A percentile compares a stretch with the other conserved stretches of the same genome.
Evolutionary conservation across 139 green algal species (phyloP).

Genomic region (Volvox africanus): DNA sequence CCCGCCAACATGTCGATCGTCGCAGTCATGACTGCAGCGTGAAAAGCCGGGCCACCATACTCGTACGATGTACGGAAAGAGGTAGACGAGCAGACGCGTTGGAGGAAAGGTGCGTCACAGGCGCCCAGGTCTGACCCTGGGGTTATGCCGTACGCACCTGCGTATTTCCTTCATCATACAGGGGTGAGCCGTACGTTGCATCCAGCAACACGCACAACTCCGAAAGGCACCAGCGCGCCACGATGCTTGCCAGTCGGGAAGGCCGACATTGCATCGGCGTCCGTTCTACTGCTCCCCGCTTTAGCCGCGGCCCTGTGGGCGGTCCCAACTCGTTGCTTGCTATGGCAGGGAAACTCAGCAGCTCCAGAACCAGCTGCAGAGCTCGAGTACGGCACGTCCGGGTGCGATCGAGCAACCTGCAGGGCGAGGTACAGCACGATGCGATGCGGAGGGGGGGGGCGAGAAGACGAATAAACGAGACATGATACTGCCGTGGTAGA

Average conservation of each 20-base stretch:
- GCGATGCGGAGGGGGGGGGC: too few species aligned
- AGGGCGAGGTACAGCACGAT: background rate
- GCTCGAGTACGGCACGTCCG: background rate
- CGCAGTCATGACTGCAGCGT: too few species aligned
- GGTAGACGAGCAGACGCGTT: too few species aligned
- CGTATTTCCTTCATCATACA: constrained; percentile 4
- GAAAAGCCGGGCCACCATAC: too few species aligned
- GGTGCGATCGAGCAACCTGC: constrained; percentile 34
- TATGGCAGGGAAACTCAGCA: background rate
- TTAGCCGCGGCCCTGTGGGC: background rate
- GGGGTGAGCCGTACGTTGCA: constrained; percentile 10
- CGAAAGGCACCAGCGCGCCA: background rate
- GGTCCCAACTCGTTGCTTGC: background rate
- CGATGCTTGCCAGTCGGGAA: background rate
- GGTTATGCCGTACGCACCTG: background rate
- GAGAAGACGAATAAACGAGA: too few species aligned
- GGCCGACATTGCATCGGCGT: background rate
- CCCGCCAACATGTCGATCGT: too few species aligned
- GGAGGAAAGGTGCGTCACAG: too few species aligned
- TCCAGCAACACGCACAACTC: constrained; percentile 40
- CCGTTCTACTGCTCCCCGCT: background rate
- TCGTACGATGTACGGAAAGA: too few species aligned
- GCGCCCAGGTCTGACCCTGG: too few species aligned
- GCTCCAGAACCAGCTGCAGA: constrained; percentile 34
- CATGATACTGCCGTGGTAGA: too few species aligned